phyloP scores from a whole-genome alignment of 148 eudicot genomes.

The Agrostemma githago region DNA sequence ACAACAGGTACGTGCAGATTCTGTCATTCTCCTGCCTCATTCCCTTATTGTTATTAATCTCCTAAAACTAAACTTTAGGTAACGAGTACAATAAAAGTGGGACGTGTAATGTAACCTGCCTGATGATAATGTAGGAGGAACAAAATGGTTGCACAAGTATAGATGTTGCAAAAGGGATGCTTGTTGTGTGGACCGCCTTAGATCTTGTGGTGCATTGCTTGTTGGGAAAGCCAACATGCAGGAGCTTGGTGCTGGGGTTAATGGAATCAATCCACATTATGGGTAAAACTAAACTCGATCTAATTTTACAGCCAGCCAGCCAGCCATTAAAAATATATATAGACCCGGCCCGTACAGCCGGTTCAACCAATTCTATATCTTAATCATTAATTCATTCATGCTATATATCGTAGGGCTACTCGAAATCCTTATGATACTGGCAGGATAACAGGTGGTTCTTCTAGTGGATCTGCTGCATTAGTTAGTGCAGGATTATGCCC shows the following conservation, averaged over 20 bases:
- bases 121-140: slow-evolving; percentile 53
- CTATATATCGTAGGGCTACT: slow-evolving; percentile 36
- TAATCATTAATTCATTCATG: neutral
- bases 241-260: slow-evolving; percentile 95
- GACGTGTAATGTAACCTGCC: too few relatives aligned
- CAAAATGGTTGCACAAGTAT: slow-evolving; percentile 83
- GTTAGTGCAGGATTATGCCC: slow-evolving; percentile 96
- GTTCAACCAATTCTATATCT: neutral
- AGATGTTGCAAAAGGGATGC: slow-evolving; percentile 78
- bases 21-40: too few relatives aligned
- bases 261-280: slow-evolving; percentile 98
- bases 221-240: slow-evolving; percentile 99
- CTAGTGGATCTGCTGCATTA: slow-evolving; percentile 97
- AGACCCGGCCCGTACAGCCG: too few relatives aligned
- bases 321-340: too few relatives aligned
- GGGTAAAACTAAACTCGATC: slow-evolving; percentile 42
- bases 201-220: slow-evolving; percentile 79
- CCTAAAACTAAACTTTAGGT: too few relatives aligned
- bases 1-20: slow-evolving; percentile 56
- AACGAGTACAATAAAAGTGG: too few relatives aligned
- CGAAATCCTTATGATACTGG: slow-evolving; percentile 73
- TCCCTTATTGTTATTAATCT: too few relatives aligned
- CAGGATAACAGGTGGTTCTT: slow-evolving; percentile 83
- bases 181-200: slow-evolving; percentile 61
- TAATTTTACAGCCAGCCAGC: neutral